Percentiles rank a stretch among this genome's conserved stretches.
These are phyloP conservation scores for Xylariaceae sp. DNA, from an alignment of 2,329 filamentous ascomycete genomes.

Conservation along the genomic window DNA sequence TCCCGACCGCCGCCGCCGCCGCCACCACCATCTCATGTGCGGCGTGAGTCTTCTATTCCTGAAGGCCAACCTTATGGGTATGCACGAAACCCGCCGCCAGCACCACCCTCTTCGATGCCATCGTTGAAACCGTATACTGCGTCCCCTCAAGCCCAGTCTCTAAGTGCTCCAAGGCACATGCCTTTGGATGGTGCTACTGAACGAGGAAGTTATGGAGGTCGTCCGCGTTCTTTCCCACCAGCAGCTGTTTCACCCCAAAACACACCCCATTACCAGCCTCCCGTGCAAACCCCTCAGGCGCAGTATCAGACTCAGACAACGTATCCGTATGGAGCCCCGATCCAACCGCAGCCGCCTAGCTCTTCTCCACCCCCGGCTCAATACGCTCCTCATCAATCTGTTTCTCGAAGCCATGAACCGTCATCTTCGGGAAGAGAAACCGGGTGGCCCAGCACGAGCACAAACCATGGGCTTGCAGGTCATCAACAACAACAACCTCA, in stretches of 20 bases:
- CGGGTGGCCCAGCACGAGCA: constrained; percentile 33
- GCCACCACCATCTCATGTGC: constrained; percentile 39
- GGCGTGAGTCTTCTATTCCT: constrained; percentile 39
- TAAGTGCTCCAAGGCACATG: constrained; percentile 43
- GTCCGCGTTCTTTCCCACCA: constrained; percentile 32
- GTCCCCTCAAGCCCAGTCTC: constrained; percentile 47
- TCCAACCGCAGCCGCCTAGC: constrained; percentile 38
- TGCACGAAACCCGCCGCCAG: constrained; percentile 35
- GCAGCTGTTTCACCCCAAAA: constrained; percentile 44
- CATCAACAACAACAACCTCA: constrained; percentile 32
- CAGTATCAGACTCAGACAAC: constrained; percentile 41
- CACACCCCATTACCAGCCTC: constrained; percentile 42
- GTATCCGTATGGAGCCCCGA: constrained; percentile 41
- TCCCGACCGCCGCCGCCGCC: constrained; percentile 40
- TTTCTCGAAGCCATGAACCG: constrained; percentile 41
- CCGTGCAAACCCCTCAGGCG: constrained; percentile 34
- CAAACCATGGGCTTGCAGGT: constrained; percentile 31
- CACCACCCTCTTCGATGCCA: constrained; percentile 45
- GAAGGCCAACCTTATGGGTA: constrained; percentile 46
- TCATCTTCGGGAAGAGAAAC: constrained; percentile 33
- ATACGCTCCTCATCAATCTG: constrained; percentile 45
- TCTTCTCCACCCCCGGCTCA: constrained; percentile 51
- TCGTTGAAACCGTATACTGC: constrained; percentile 50
- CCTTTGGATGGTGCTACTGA: constrained; percentile 37
- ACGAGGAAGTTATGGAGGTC: constrained; percentile 44